These are phyloP conservation scores for Acanthamoeba lenticulata DNA, from an alignment of 208 protist genomes.

Conservation along the genomic window DNA sequence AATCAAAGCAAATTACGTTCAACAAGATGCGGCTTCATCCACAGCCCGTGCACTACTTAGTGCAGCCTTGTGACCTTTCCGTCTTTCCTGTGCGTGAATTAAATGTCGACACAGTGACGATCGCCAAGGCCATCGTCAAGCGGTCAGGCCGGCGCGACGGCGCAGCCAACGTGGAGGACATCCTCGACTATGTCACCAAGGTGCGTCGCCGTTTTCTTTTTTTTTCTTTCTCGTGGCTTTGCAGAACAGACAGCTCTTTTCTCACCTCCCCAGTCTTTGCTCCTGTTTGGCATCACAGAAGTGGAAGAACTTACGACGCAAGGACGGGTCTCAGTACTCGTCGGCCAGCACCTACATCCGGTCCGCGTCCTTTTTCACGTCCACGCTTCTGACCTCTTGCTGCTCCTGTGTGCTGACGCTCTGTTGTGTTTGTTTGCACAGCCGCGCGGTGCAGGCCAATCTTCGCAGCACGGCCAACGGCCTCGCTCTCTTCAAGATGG, in stretches of 20 bases:
- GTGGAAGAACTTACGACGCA: constrained; percentile 51
- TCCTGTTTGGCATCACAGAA: not conserved
- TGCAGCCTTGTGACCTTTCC: too few species aligned
- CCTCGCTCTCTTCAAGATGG: constrained; percentile 39
- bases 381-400: not conserved
- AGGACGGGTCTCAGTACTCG: constrained; percentile 44
- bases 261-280: too few species aligned
- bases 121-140: constrained; percentile 59
- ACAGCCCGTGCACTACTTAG: too few species aligned
- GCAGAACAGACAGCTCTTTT: too few species aligned
- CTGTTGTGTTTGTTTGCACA: not conserved
- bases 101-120: constrained; percentile 61
- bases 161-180: not conserved
- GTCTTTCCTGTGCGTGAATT: too few species aligned
- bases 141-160: not conserved
- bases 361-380: too few species aligned
- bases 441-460: constrained; percentile 43
- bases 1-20: too few species aligned
- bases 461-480: constrained; percentile 25
- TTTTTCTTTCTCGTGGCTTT: too few species aligned
- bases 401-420: not conserved
- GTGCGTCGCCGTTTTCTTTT: too few species aligned
- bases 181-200: constrained; percentile 50
- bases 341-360: constrained; percentile 35
- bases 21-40: too few species aligned